Conservation (phyloP, 352 stramenopile genomes). For the Pythium dissotocum region DNA sequence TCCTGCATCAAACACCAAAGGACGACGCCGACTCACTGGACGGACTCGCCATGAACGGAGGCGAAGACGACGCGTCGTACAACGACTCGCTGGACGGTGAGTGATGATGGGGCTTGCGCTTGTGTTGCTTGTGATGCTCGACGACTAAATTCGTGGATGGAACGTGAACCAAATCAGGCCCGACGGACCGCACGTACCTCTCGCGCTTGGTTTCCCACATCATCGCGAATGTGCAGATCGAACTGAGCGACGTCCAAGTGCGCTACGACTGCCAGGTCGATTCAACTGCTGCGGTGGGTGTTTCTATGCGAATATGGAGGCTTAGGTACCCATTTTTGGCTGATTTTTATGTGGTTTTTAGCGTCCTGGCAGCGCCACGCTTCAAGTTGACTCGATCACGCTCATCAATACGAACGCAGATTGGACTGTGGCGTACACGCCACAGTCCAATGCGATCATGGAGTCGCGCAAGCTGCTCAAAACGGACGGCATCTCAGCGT, state of each 20-base stretch:
- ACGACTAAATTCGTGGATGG: not conserved
- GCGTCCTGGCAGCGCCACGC: conserved; percentile 62
- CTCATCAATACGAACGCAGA: conserved; percentile 78
- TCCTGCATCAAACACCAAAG: conserved; percentile 60
- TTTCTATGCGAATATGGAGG: not conserved
- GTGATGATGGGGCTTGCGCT: not conserved
- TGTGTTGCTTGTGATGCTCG: not conserved
- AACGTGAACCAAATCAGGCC: conserved; percentile 13
- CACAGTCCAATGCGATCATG: conserved; percentile 73
- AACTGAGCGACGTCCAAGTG: conserved; percentile 78
- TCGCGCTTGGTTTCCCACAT: conserved; percentile 82
- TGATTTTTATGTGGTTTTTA: conserved; percentile 26
- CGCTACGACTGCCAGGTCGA: conserved; percentile 78
- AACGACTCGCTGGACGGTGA: conserved; percentile 16
- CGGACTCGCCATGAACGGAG: conserved; percentile 14
- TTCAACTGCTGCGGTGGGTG: conserved; percentile 57
- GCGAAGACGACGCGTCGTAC: conserved; percentile 21
- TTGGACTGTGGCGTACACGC: conserved; percentile 76
- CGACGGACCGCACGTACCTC: conserved; percentile 75
- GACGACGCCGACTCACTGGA: conserved; percentile 9
- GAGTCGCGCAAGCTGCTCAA: conserved; percentile 80
- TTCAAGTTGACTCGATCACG: conserved; percentile 63
- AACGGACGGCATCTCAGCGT: conserved; percentile 64
- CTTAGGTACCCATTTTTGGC: not conserved
- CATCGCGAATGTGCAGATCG: conserved; percentile 86